These are phyloP conservation scores for Alternaria gansuensis DNA, from an alignment of 2,329 filamentous ascomycete species.

Conservation along the genomic window DNA sequence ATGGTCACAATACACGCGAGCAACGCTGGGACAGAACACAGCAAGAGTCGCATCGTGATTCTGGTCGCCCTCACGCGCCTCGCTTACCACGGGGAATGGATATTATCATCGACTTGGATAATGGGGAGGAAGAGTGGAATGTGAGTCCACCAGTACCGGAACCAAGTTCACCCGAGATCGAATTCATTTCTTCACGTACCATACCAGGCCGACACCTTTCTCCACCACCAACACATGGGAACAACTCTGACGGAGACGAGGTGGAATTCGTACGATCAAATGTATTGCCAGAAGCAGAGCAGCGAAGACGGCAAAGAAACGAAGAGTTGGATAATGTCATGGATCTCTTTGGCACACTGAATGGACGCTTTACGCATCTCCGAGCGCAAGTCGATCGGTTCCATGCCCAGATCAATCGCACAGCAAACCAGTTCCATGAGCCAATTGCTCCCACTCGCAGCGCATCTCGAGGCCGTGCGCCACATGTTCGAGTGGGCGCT, in stretches of 20 bases:
- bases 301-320: conserved; percentile 21
- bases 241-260: conserved; percentile 39
- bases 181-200: conserved; percentile 55
- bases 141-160: conserved; percentile 37
- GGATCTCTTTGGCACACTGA: conserved; percentile 31
- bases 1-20: conserved; percentile 9
- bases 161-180: conserved; percentile 57
- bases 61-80: conserved; percentile 28
- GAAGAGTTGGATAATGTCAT: conserved; percentile 33
- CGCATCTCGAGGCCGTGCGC: conserved; percentile 19
- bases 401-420: conserved; percentile 30
- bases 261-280: conserved; percentile 44
- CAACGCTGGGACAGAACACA: background rate
- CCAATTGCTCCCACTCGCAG: conserved; percentile 31
- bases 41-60: conserved; percentile 12
- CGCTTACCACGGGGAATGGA: conserved; percentile 55
- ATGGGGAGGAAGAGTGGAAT: conserved; percentile 35
- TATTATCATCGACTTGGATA: conserved; percentile 56
- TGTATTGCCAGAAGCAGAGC: conserved; percentile 34
- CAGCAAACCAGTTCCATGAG: conserved; percentile 23
- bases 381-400: conserved; percentile 35
- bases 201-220: conserved; percentile 33
- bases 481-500: conserved; percentile 33
- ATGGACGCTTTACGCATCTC: conserved; percentile 33
- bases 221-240: conserved; percentile 4